These are phyloP conservation scores for Cyberlindnera suaveolens DNA, from an alignment of 805 yeast species.

Conservation along the genomic window DNA sequence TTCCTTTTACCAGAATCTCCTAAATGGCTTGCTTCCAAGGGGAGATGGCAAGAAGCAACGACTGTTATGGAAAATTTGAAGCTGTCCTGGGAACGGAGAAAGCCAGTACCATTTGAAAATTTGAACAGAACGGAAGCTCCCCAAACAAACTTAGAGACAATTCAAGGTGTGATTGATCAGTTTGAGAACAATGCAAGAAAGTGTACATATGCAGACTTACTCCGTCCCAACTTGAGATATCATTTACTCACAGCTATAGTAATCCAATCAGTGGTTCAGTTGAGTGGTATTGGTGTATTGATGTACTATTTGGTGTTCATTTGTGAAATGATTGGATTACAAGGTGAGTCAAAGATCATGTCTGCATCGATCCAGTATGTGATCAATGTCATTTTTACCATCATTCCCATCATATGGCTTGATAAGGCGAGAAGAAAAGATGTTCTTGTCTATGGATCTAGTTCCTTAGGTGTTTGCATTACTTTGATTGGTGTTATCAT, in stretches of 20 bases:
- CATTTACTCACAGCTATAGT: constrained; percentile 33
- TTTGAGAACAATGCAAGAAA: constrained; percentile 22
- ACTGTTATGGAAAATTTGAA: constrained; percentile 17
- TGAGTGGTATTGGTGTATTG: constrained; percentile 38
- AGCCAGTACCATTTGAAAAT: neutral
- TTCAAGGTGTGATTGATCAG: constrained; percentile 16
- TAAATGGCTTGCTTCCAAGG: constrained; percentile 41
- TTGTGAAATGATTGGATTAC: constrained; percentile 42
- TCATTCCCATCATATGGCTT: constrained; percentile 37
- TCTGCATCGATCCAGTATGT: constrained; percentile 36
- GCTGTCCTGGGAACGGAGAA: constrained; percentile 4
- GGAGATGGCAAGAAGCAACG: constrained; percentile 34
- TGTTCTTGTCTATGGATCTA: constrained; percentile 37
- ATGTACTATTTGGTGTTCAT: constrained; percentile 39
- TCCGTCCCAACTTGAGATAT: constrained; percentile 27
- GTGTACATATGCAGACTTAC: constrained; percentile 28
- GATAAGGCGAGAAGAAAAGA: constrained; percentile 43
- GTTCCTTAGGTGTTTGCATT: constrained; percentile 31
- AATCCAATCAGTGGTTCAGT: constrained; percentile 37
- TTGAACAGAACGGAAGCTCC: neutral
- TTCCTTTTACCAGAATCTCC: constrained; percentile 52
- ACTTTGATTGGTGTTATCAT: constrained; percentile 30
- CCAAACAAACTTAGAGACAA: constrained; percentile 15
- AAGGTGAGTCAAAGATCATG: constrained; percentile 26
- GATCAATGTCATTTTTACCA: constrained; percentile 34